phyloP scores from a whole-genome alignment of 2,329 filamentous ascomycete genomes.

The Sporothrix luriei region DNA sequence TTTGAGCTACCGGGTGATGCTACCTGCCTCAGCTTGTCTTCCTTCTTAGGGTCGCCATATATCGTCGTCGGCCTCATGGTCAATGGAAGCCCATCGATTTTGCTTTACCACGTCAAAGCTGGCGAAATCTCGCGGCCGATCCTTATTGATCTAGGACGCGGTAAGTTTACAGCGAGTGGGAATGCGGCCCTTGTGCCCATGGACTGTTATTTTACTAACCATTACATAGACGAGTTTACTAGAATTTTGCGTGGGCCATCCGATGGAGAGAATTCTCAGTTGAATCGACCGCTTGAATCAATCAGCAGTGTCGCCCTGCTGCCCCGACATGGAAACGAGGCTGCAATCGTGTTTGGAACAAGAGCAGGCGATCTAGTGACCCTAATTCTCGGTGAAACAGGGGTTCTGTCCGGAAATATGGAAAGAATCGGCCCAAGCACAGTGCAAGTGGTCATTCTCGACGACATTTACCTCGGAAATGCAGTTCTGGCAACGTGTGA shows the following conservation, averaged over 20 bases:
- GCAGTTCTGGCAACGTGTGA: slow-evolving; percentile 55
- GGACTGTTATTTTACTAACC: background rate
- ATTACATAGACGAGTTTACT: slow-evolving; percentile 18
- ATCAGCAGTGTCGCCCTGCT: slow-evolving; percentile 50
- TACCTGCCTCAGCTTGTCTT: slow-evolving; percentile 51
- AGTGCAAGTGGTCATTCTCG: slow-evolving; percentile 37
- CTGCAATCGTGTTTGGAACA: slow-evolving; percentile 50
- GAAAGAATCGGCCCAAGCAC: slow-evolving; percentile 39
- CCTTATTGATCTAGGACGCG: slow-evolving; percentile 35
- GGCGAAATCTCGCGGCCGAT: slow-evolving; percentile 21
- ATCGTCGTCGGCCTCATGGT: slow-evolving; percentile 45
- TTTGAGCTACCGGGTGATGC: slow-evolving; percentile 52
- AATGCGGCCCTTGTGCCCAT: background rate
- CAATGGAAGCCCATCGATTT: slow-evolving; percentile 43
- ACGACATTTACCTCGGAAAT: slow-evolving; percentile 31
- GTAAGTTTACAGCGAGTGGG: slow-evolving; percentile 35
- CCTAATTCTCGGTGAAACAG: slow-evolving; percentile 39
- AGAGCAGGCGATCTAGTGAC: slow-evolving; percentile 56
- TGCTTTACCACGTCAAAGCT: slow-evolving; percentile 38
- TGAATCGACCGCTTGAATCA: slow-evolving; percentile 43
- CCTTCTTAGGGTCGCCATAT: slow-evolving; percentile 38
- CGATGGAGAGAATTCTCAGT: background rate
- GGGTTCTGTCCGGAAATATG: slow-evolving; percentile 36
- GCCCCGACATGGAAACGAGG: slow-evolving; percentile 37
- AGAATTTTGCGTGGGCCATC: background rate